Conservation (phyloP, 129 eudicot species). For the Artemisia tridentata region DNA sequence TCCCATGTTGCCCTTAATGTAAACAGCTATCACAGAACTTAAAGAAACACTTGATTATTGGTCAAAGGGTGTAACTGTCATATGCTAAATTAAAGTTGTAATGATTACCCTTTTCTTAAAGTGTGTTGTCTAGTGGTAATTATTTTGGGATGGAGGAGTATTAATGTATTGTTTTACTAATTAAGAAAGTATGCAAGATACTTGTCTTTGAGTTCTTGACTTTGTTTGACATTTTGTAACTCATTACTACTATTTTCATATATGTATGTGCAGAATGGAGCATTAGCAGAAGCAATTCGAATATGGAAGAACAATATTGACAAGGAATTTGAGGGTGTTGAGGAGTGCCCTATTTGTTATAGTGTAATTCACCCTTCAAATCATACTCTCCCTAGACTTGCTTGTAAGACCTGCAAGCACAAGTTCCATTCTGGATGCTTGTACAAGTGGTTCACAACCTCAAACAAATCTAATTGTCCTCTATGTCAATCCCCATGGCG, state of each 20-base stretch:
- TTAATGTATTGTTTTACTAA: not conserved
- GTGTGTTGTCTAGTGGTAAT: no score
- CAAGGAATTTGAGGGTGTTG: slow-evolving; percentile 98
- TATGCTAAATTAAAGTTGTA: no score
- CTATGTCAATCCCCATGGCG: slow-evolving; percentile 93
- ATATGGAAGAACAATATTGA: slow-evolving; percentile 94
- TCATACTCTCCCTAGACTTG: slow-evolving; percentile 85
- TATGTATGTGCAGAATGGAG: slow-evolving; percentile 68
- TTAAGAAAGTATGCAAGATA: not conserved
- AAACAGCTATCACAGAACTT: no score
- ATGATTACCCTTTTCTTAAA: no score
- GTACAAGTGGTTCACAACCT: slow-evolving; percentile 94
- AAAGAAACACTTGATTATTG: no score
- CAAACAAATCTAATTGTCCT: slow-evolving; percentile 90
- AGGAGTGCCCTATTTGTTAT: slow-evolving; percentile 98
- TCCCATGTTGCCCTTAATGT: no score
- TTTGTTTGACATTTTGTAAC: not conserved
- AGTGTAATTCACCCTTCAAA: slow-evolving; percentile 90
- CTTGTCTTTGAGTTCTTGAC: not conserved
- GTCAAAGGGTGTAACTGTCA: no score
- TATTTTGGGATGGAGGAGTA: no score
- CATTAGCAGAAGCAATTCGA: slow-evolving; percentile 92
- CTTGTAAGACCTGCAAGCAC: slow-evolving; percentile 98
- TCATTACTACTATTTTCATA: slow-evolving; percentile 11
- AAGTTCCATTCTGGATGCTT: slow-evolving; percentile 93